Evolutionary conservation across 345 rosid genomes (phyloP).

Genomic region (Brassica carinata): DNA sequence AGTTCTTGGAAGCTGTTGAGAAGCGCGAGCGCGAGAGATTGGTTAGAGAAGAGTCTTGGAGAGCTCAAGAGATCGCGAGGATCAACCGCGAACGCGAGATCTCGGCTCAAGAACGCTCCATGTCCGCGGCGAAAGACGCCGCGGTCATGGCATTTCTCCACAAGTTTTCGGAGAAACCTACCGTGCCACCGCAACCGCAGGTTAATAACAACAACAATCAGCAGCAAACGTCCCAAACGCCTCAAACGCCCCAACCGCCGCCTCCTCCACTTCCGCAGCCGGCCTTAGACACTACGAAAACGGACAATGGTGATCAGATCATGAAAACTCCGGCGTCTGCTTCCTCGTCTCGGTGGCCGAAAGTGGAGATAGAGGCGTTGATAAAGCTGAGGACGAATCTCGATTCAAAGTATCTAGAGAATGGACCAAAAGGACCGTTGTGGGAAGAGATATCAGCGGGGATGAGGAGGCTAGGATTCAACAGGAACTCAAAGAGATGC

Average conservation of each 20-base stretch:
- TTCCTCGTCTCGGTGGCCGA: slow-evolving; percentile 55
- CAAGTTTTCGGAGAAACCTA: slow-evolving; percentile 56
- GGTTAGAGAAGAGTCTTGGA: slow-evolving; percentile 80
- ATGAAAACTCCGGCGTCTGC: slow-evolving; percentile 25
- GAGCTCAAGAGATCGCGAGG: slow-evolving; percentile 66
- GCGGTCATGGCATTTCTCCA: slow-evolving; percentile 77
- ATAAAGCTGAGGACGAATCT: slow-evolving; percentile 52
- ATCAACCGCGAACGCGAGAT: slow-evolving; percentile 66
- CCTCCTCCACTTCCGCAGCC: neutral
- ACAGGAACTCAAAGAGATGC: slow-evolving; percentile 70
- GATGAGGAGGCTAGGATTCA: slow-evolving; percentile 66
- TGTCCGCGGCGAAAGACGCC: slow-evolving; percentile 68
- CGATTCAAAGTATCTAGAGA: slow-evolving; percentile 52
- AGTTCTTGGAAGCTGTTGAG: slow-evolving; percentile 73
- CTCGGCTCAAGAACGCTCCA: slow-evolving; percentile 70
- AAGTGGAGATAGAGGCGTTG: slow-evolving; percentile 52
- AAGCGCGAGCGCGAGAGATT: slow-evolving; percentile 68
- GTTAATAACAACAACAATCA: neutral
- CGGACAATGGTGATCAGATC: slow-evolving; percentile 42
- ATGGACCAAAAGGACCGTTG: slow-evolving; percentile 68
- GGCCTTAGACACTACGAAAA: slow-evolving; percentile 17
- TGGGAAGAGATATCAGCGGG: slow-evolving; percentile 79
- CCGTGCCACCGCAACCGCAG: slow-evolving; percentile 7
- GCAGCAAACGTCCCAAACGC: slow-evolving; percentile 6
- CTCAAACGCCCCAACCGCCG: neutral